These are phyloP conservation scores for Helenozyma rhizophorensis DNA, from an alignment of 805 yeast genomes.

Conservation along the genomic window DNA sequence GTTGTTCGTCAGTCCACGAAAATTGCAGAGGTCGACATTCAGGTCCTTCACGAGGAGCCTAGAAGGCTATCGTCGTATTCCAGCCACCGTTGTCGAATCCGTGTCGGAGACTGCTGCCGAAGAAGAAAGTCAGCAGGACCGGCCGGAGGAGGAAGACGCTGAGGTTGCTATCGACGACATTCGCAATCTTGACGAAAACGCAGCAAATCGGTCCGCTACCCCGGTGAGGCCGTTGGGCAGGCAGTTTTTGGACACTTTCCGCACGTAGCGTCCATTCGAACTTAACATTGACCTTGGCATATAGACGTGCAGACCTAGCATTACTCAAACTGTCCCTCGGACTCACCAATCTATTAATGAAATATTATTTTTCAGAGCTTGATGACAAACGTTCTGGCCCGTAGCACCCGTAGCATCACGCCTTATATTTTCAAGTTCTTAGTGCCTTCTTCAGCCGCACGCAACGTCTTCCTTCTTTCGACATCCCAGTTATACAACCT, in stretches of 20 bases:
- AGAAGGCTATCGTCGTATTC: conserved; percentile 12
- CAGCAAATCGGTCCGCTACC: conserved; percentile 43
- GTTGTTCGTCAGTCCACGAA: conserved; percentile 25
- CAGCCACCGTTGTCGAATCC: background rate
- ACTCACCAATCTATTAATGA: no score
- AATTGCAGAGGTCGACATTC: conserved; percentile 5
- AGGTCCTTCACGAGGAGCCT: conserved; percentile 4
- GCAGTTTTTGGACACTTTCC: conserved; percentile 57
- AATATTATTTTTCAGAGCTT: no score
- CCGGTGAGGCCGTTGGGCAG: conserved; percentile 59
- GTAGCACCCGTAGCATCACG: no score
- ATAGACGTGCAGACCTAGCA: no score
- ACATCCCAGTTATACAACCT: conserved; percentile 88
- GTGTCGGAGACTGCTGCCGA: conserved; percentile 4
- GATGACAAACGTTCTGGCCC: no score
- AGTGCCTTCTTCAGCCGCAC: conserved; percentile 31
- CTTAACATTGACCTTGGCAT: background rate
- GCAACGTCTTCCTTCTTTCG: conserved; percentile 58
- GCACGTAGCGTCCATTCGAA: conserved; percentile 35
- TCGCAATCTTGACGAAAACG: conserved; percentile 7
- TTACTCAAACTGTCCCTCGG: no score
- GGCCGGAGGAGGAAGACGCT: conserved; percentile 16
- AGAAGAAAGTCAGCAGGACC: background rate
- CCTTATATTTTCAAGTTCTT: conserved; percentile 19
- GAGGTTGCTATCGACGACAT: conserved; percentile 20